Percentiles rank a stretch among this genome's conserved stretches.
Evolutionary conservation across 2,329 filamentous ascomycete species (phyloP).

Genomic region (Westerdykella aurantiaca): DNA sequence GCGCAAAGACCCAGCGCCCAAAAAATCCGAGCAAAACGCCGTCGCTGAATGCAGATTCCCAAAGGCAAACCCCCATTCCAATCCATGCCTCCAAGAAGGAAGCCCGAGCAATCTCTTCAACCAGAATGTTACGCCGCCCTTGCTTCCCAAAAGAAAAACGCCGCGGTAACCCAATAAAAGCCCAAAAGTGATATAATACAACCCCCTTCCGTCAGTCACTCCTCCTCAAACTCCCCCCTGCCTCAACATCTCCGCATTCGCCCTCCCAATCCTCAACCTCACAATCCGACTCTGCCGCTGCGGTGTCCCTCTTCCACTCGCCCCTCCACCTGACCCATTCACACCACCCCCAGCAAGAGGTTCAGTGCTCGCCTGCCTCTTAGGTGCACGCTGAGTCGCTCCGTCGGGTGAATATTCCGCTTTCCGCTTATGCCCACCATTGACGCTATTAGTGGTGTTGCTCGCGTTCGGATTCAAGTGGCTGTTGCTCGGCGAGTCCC

Average conservation of each 20-base stretch:
- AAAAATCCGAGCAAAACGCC: constrained; percentile 2
- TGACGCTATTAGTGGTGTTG: neutral
- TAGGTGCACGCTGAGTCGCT: constrained; percentile 16
- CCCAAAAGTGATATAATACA: neutral
- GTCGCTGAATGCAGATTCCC: constrained; percentile 7
- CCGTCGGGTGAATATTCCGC: constrained; percentile 8
- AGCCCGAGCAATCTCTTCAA: neutral
- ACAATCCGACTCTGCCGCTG: neutral
- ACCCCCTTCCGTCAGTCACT: neutral
- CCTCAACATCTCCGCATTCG: neutral
- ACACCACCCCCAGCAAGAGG: constrained; percentile 15
- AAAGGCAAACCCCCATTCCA: neutral
- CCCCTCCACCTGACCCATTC: constrained; percentile 5
- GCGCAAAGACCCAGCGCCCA: neutral
- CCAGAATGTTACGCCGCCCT: neutral
- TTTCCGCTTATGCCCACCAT: constrained; percentile 19
- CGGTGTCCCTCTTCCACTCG: too few species aligned
- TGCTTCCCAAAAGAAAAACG: neutral
- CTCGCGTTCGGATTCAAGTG: too few species aligned
- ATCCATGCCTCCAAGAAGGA: neutral
- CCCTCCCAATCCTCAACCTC: neutral
- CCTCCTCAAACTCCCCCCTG: neutral
- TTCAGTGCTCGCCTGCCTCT: constrained; percentile 24
- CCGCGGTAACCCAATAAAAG: neutral
- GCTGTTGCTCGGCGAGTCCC: neutral